These are phyloP conservation scores for Saccharomycopsis sp. DNA, from an alignment of 805 yeast genomes.

Conservation along the genomic window DNA sequence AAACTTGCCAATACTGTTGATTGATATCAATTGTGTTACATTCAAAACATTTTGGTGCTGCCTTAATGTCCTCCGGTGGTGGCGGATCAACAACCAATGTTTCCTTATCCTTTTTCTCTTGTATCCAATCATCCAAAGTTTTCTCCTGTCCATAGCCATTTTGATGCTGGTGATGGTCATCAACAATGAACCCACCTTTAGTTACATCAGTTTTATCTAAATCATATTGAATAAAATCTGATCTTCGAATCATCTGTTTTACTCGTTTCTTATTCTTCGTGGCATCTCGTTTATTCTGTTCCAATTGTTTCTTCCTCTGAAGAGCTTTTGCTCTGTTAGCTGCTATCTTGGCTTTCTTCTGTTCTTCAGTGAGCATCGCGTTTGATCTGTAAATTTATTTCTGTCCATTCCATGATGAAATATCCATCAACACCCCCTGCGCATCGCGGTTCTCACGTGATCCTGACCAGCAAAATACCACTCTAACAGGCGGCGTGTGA, in stretches of 20 bases:
- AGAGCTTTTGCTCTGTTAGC: conserved; percentile 49
- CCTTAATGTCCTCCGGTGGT: conserved; percentile 64
- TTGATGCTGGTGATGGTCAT: conserved; percentile 30
- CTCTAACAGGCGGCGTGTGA: too few species aligned
- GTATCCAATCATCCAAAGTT: conserved; percentile 51
- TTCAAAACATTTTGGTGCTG: conserved; percentile 78
- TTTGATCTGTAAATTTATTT: too few species aligned
- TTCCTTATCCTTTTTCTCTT: conserved; percentile 27
- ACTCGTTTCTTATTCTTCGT: conserved; percentile 28
- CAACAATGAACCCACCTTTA: conserved; percentile 74
- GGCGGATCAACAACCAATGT: conserved; percentile 47
- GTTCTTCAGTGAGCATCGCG: conserved; percentile 11
- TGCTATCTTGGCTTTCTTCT: conserved; percentile 35
- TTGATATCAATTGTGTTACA: conserved; percentile 81
- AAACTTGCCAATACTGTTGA: conserved; percentile 59
- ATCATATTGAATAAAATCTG: conserved; percentile 78
- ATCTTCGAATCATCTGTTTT: conserved; percentile 47
- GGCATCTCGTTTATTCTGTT: conserved; percentile 24
- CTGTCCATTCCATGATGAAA: too few species aligned
- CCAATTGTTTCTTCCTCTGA: conserved; percentile 33
- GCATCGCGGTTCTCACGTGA: too few species aligned
- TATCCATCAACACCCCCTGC: too few species aligned
- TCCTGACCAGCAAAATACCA: too few species aligned
- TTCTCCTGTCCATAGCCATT: conserved; percentile 26
- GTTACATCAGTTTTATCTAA: conserved; percentile 85